Evolutionary conservation across 768 basidiomycete species (phyloP).

Genomic region (Hygrophorus pudorinus): DNA sequence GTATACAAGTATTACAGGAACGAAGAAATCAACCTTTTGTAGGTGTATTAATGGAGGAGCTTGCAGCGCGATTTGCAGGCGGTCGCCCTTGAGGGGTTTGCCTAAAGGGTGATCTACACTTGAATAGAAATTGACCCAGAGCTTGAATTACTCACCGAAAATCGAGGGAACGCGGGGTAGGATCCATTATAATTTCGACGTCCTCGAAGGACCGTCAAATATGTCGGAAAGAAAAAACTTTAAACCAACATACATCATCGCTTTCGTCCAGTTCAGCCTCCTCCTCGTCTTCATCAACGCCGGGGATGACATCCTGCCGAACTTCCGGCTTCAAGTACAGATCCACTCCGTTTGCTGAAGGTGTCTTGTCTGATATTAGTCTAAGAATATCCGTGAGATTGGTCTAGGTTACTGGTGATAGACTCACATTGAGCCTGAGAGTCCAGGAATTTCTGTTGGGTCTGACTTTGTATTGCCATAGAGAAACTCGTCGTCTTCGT

Average conservation of each 20-base stretch:
- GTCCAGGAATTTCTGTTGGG: slow-evolving; percentile 20
- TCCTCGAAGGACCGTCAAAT: slow-evolving; percentile 35
- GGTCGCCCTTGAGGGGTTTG: slow-evolving; percentile 25
- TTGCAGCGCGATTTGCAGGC: slow-evolving; percentile 20
- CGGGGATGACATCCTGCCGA: slow-evolving; percentile 30
- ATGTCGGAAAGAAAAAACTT: not conserved
- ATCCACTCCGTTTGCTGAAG: slow-evolving; percentile 11
- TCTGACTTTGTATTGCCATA: slow-evolving; percentile 45
- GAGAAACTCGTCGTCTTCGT: slow-evolving; percentile 76
- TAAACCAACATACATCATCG: slow-evolving; percentile 28
- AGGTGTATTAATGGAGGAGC: slow-evolving; percentile 19
- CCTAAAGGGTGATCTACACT: slow-evolving; percentile 14
- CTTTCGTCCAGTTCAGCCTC: slow-evolving; percentile 35
- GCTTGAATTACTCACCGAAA: slow-evolving; percentile 44
- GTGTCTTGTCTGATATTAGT: not conserved
- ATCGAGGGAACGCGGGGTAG: slow-evolving; percentile 59
- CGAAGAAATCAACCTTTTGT: slow-evolving; percentile 18
- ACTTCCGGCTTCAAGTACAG: slow-evolving; percentile 20
- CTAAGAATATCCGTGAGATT: not conserved
- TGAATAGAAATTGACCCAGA: not conserved
- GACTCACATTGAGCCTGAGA: slow-evolving; percentile 37
- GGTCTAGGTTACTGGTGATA: not conserved
- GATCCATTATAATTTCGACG: slow-evolving; percentile 88
- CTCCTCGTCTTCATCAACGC: slow-evolving; percentile 33
- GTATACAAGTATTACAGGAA: not conserved